Percentiles rank a stretch among this genome's conserved stretches.
phyloP scores from a whole-genome alignment of 306 rosid genomes.

The Pyrus betulifolia region DNA sequence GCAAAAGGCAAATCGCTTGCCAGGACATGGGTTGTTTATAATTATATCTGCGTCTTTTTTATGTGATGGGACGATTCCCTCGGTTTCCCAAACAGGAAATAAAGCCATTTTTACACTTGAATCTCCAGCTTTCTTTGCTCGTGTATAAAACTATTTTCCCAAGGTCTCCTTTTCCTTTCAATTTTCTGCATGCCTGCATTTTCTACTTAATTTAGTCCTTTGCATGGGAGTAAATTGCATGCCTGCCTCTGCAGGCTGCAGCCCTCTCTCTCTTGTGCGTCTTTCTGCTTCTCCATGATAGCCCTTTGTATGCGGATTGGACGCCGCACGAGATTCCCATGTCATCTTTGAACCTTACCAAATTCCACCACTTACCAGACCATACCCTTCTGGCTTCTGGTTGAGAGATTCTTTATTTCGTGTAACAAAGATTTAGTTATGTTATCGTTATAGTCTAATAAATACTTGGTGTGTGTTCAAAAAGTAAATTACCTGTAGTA shows the following conservation, averaged over 20 bases:
- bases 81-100: slow-evolving; percentile 39
- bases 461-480: too few relatives aligned
- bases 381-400: not conserved
- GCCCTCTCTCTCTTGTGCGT: not conserved
- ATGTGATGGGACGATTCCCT: slow-evolving; percentile 74
- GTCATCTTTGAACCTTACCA: slow-evolving; percentile 8
- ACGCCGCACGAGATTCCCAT: slow-evolving; percentile 9
- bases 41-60: not conserved
- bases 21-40: slow-evolving; percentile 39
- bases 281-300: not conserved
- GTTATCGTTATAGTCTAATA: too few relatives aligned
- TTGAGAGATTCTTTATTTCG: too few relatives aligned
- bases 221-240: not conserved
- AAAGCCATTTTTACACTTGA: slow-evolving; percentile 31
- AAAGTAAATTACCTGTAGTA: too few relatives aligned
- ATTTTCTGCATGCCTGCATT: not conserved
- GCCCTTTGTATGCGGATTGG: not conserved
- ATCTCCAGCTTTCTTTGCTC: slow-evolving; percentile 50
- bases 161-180: not conserved
- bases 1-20: not conserved
- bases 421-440: too few relatives aligned
- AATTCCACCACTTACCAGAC: not conserved
- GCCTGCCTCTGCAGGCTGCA: not conserved
- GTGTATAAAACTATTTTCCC: slow-evolving; percentile 41
- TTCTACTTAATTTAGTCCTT: not conserved